Evolutionary conservation across 1,284 basidiomycete genomes (phyloP), one percentile per base, ranked within the genome.

Genomic region (Anthracocystis walkeri): DNA sequence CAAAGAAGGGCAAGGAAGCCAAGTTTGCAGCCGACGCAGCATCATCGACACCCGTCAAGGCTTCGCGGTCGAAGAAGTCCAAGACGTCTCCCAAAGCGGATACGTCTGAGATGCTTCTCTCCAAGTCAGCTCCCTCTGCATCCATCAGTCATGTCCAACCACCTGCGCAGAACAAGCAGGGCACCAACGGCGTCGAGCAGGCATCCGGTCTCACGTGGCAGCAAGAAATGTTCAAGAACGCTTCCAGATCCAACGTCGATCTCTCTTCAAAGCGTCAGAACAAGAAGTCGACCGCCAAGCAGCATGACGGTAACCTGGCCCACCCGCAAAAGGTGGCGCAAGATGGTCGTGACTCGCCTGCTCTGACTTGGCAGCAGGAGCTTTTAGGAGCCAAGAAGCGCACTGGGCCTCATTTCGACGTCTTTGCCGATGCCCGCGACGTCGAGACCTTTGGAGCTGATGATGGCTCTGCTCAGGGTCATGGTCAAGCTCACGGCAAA

Each of bases 311-410:
- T 40, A 69, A 65, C 56, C 60, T 77, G 8, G 74, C 69, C 18
- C 69, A 69, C 40, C 69, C 69, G 33, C 68, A 75, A 51, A 62
- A 64, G 48, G 61, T 72, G n/a, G 23, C 18, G 21, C 65, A 78
- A 50, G 61, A 62, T 20, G 66, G 67, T 7, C 61, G 58, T 21
- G 75, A 67, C 41, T 74, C 75, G 21, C 65, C 69, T n/a, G 67
- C 70, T 18, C 31, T 79, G 45, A 81, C 77, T 29, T 81, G 79
- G 79, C 79, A 81, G 60, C 79, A 81, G 40, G 77, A 77, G 58
- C 65, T 79, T 10, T 48, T 81, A 12, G 69, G 63, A 20, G 64
- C 58, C 51, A 71, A 79, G 62, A 77, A 75, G 62, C 69, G 68
- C 31, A 48, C 48, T 8, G 79, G 79, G 4, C 76, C 77, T 46